phyloP scores from a whole-genome alignment of 345 rosid species.

The Firmiana major region DNA sequence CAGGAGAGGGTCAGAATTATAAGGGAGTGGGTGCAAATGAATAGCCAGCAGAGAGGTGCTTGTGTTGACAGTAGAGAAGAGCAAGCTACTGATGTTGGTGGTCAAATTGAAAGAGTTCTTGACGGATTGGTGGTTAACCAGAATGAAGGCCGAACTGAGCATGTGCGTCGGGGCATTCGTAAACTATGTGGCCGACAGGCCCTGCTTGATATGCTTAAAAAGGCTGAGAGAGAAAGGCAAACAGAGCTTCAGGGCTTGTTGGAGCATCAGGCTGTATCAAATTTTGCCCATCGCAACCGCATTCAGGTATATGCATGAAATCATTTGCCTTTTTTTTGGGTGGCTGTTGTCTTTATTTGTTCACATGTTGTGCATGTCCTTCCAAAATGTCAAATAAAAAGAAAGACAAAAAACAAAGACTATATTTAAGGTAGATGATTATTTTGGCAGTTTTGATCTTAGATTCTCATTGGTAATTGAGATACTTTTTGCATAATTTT shows the following conservation, averaged over 20 bases:
- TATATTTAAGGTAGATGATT: not conserved
- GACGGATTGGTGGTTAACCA: conserved; percentile 56
- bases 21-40: conserved; percentile 86
- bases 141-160: conserved; percentile 44
- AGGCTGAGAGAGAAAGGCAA: conserved; percentile 75
- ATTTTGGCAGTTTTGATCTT: not conserved
- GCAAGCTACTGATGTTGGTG: conserved; percentile 49
- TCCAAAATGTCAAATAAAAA: not conserved
- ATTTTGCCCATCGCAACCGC: conserved; percentile 88
- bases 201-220: conserved; percentile 78
- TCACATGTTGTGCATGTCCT: not conserved
- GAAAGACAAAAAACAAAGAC: not conserved
- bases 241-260: conserved; percentile 66
- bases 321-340: not conserved
- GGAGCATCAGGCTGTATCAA: conserved; percentile 69
- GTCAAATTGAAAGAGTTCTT: conserved; percentile 67
- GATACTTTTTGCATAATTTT: not conserved
- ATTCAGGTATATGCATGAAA: conserved; percentile 61
- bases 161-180: conserved; percentile 63
- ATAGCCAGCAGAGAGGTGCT: conserved; percentile 61
- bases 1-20: conserved; percentile 89
- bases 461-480: conserved; percentile 1
- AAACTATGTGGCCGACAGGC: conserved; percentile 89
- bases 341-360: not conserved
- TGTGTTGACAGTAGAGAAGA: conserved; percentile 55